Base-by-base conservation (phyloP, 148 eudicot species). In the Gaultheria prostrata region DNA sequence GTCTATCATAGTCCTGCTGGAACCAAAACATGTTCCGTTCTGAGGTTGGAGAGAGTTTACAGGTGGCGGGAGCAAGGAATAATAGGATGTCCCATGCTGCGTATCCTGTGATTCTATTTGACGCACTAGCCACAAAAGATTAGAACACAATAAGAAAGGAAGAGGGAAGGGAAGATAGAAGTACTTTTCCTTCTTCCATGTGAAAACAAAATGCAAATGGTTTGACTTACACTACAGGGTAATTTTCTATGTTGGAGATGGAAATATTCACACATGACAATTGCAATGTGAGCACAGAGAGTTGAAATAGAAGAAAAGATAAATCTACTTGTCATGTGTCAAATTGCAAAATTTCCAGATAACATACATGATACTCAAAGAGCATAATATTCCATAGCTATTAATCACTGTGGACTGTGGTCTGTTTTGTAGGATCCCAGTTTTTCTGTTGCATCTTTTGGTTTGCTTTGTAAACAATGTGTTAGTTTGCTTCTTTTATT, bases 341-440 rank as follows among this genome's bases (percentile, higher is more conserved):
- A 33, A 53, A 79, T 11, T 79, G 49, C 12, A n/a, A 57, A 56
- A 18, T 59, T 32, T 49, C 70, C 81, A 79, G 26, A 33, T 54
- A 56, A 32, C 28, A 8, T 78, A 56, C 59, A 10, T 0, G 1
- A 79, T 10, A 56, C 59, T 33, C 0, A 2, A 57, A 35, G 70
- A 79, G 57, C 49, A 79, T 33, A 32, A 54, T 14, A 51, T 54
- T 35, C 54, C 65, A 56, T 33, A 26, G 15, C 30, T 79, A 33
- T 33, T 56, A 56, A 15, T 54, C 75, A 63, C 14, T 67, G 6
- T 59, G 76, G 46, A 63, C 14, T 67, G 6, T 59, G 76, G 46
- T 67, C 28, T 48, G 20, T 69, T 48, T 69, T 48, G 32, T 48
- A 80, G 59, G 76, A 80, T 43, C 32, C 72, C 80, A 49, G 67